Evolutionary conservation across 1,284 basidiomycete species (phyloP), one percentile per base, ranked within the genome.

Genomic region (Pyrrhoderma noxium): DNA sequence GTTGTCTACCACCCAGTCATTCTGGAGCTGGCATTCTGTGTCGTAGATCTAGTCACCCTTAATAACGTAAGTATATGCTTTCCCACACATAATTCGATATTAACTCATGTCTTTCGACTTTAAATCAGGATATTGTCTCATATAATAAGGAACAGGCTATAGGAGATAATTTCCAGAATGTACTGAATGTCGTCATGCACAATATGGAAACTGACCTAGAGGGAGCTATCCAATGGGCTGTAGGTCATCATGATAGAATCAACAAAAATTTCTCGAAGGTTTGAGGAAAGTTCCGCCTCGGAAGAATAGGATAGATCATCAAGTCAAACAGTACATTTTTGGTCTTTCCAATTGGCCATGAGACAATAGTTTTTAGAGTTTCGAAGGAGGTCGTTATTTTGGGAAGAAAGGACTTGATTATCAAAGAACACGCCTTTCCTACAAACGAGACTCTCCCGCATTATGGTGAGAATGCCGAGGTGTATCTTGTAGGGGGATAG

Each of bases 101-200:
- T 11, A 5, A 5, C 11, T 5, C 5, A 31, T 31, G 5, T 31
- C 11, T 31, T 5, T 31, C 5, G 11, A 31, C 27, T 5, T 31
- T 5, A 5, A 31, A 11, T 5, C 11, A 81, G 79, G 79, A 81
- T 54, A 74, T 81, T 27, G 79, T 76, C 59, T 81, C 80, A 0
- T 81, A 77, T 62, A 80, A 80, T 50, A 74, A 75, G 47, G 80
- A 81, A 58, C 79, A 80, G 62, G 72, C 75, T 8, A 71, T 71
- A n/a, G 70, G 68, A 13, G 76, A 80, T 53, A 74, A 72, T 5
- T 51, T 52, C 7, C 74, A 80, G 60, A 82, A 82, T 59, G 76
- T 82, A 70, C 70, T 82, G 42, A 67, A 70, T 7, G 73, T 82
- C 44, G 67, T 80, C 51, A 82, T 78, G 76, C 64, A 67, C 31